Base-by-base conservation (phyloP, 108 stramenopile genomes). In the Aureococcus anophagefferens region DNA sequence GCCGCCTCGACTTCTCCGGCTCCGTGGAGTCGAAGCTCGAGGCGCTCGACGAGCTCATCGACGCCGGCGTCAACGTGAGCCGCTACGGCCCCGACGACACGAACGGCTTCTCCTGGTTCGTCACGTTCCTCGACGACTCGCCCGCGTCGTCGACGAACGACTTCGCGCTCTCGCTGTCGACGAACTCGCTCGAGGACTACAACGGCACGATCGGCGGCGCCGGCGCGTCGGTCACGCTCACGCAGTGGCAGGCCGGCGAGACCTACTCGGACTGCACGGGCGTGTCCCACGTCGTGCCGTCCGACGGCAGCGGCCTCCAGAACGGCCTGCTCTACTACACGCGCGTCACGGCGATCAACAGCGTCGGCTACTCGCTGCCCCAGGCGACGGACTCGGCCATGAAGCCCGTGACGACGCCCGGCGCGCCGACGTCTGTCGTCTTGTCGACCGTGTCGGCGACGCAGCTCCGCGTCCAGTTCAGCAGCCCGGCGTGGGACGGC, bases 41-140 rank as follows among this genome's bases (percentile, higher is more conserved):
- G 45, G 77, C 76, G 67, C 44, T 87, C 62, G 68, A 79, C 32
- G 65, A 76, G 13, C 80, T 80, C 0, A 51, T 92, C 34, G 59
- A 74, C 46, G 74, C 64, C 29, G 91, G 91, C 35, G 89, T 92
- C 17, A 63, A 76, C 62, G 88, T 92, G 40, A 83, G 87, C 72
- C 79, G 90, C 62, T 85, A 86, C 37, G 88, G 81, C 40, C 83
- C 85, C 5, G 76, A 65, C 68, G 45, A 5, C n/a, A 46, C 68
- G 35, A 81, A 82, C 67, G 83, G 81, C 29, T 90, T 88, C 74
- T 68, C 77, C 64, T 92, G 90, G 90, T 78, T 86, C 31, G 75
- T 92, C 5, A 91, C 91, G 33, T 92, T 92, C 84, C 66, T 90
- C 64, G 90, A 92, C 72, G 79, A 87, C 46, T 84, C 89, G 30